A percentile compares a stretch with the other conserved stretches of the same genome.
These are phyloP conservation scores for Quercus phellos DNA, from an alignment of 331 rosid species.

Conservation along the genomic window DNA sequence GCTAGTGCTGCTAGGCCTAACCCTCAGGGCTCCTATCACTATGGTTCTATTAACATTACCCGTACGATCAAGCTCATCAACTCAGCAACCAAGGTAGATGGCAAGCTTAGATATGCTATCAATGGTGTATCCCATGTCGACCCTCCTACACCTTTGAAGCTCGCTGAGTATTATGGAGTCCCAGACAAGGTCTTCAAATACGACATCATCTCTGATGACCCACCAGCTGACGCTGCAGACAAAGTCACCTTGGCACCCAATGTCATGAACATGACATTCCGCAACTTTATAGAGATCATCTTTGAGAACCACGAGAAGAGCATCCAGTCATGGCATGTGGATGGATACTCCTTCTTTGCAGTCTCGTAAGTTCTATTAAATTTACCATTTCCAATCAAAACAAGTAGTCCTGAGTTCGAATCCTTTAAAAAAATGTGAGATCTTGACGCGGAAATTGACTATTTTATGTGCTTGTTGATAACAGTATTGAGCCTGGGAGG, in stretches of 20 bases:
- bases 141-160: constrained; percentile 57
- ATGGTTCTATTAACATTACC: constrained; percentile 63
- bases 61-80: constrained; percentile 56
- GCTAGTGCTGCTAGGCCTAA: constrained; percentile 85
- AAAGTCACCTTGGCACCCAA: constrained; percentile 28
- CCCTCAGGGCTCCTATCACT: constrained; percentile 75
- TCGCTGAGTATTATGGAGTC: constrained; percentile 55
- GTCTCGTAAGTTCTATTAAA: constrained; percentile 42
- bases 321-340: constrained; percentile 57
- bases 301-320: constrained; percentile 59
- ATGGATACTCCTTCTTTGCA: constrained; percentile 61
- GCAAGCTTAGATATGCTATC: constrained; percentile 55
- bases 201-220: constrained; percentile 29
- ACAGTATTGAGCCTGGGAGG: constrained; percentile 55
- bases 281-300: constrained; percentile 51
- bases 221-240: neutral
- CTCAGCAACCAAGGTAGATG: constrained; percentile 23
- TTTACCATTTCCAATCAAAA: too few relatives aligned
- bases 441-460: too few relatives aligned
- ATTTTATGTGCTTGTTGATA: too few relatives aligned
- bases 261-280: constrained; percentile 42
- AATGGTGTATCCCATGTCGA: constrained; percentile 70
- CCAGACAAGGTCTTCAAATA: constrained; percentile 45
- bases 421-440: too few relatives aligned
- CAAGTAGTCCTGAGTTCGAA: too few relatives aligned